A percentile compares a stretch with the other conserved stretches of the same genome.
phyloP scores from a whole-genome alignment of 495 filamentous ascomycete genomes.

The Lophiostoma macrostomum region DNA sequence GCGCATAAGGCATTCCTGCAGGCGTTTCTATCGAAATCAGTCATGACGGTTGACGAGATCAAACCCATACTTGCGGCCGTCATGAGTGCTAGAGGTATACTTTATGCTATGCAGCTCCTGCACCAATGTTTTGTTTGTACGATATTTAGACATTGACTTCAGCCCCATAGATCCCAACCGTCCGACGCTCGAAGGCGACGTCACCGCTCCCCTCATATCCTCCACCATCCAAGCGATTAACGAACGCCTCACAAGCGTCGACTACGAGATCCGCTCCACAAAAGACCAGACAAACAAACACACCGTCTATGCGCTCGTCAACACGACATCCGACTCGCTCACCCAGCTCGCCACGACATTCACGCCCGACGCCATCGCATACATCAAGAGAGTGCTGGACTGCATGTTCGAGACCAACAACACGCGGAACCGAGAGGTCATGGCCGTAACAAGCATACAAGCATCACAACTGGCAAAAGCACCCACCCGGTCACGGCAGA shows the following conservation, averaged over 20 bases:
- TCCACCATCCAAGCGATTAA: slow-evolving; percentile 69
- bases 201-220: slow-evolving; percentile 66
- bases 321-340: slow-evolving; percentile 75
- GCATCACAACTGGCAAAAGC: slow-evolving; percentile 57
- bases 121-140: background rate
- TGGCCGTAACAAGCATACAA: slow-evolving; percentile 74
- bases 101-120: background rate
- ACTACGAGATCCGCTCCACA: slow-evolving; percentile 58
- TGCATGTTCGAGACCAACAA: slow-evolving; percentile 90
- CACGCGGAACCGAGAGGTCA: slow-evolving; percentile 67
- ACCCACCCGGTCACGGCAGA: slow-evolving; percentile 35
- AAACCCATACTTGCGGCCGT: slow-evolving; percentile 75
- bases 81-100: slow-evolving; percentile 53
- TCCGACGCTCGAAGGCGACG: slow-evolving; percentile 50
- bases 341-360: slow-evolving; percentile 85
- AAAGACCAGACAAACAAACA: slow-evolving; percentile 42
- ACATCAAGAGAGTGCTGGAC: slow-evolving; percentile 82
- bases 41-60: slow-evolving; percentile 70
- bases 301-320: slow-evolving; percentile 73
- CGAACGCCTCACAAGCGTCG: slow-evolving; percentile 68
- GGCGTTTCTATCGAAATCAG: slow-evolving; percentile 74
- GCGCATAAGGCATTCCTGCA: slow-evolving; percentile 90
- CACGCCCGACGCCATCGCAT: slow-evolving; percentile 81
- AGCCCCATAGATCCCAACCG: slow-evolving; percentile 27
- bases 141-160: background rate